Evolutionary conservation across 75 land plant genomes (phyloP).

Genomic region (Adiantum capillusveneris): DNA sequence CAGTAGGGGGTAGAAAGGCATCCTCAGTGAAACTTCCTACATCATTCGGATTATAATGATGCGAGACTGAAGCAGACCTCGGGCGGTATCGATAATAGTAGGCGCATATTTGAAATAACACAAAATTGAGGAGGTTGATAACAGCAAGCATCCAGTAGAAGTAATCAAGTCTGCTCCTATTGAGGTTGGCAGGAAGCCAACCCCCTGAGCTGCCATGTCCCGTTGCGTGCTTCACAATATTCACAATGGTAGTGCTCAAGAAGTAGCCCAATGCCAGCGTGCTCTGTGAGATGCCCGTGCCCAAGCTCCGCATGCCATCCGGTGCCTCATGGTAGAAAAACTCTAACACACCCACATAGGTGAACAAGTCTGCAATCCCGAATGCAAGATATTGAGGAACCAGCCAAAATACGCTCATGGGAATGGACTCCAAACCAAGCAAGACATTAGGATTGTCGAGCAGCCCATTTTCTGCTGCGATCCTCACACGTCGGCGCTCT

Average conservation of each 20-base stretch:
- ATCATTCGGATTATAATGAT: too few species aligned
- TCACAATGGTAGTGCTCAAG: constrained; percentile 48
- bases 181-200: constrained; percentile 40
- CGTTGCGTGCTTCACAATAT: constrained; percentile 43
- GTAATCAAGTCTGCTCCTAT: constrained; percentile 44
- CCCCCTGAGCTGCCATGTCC: constrained; percentile 16
- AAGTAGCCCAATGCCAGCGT: constrained; percentile 58
- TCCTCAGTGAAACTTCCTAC: too few species aligned
- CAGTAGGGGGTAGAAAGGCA: too few species aligned
- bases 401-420: constrained; percentile 41
- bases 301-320: constrained; percentile 61
- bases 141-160: constrained; percentile 82
- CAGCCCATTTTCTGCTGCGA: constrained; percentile 19
- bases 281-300: constrained; percentile 59
- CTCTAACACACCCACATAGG: constrained; percentile 68
- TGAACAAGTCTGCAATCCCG: constrained; percentile 58
- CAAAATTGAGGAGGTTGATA: constrained; percentile 49
- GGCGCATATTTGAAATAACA: constrained; percentile 31
- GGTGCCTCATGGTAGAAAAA: constrained; percentile 70
- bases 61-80: too few species aligned
- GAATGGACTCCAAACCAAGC: constrained; percentile 3
- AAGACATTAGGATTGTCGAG: neutral
- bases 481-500: constrained; percentile 12
- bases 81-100: too few species aligned
- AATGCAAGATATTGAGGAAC: constrained; percentile 57